Conservation (phyloP, 2,329 filamentous ascomycete species). For the Microdochium bolleyi region DNA sequence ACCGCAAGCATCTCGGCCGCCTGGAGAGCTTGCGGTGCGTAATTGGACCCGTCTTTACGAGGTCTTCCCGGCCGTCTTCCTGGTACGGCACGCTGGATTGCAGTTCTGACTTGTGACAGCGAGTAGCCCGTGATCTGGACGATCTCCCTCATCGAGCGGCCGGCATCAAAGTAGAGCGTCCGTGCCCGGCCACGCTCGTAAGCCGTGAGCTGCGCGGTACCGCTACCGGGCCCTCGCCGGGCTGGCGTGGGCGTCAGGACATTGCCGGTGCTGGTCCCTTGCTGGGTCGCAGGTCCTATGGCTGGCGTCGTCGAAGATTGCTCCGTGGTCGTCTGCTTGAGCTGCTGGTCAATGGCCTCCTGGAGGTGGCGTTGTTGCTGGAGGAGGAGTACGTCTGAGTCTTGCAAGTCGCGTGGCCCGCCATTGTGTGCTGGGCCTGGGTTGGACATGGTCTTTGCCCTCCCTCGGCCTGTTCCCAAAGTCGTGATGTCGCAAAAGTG, state of each 20-base stretch:
- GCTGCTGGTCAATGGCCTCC: background rate
- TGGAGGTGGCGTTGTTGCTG: background rate
- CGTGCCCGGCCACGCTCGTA: conserved; percentile 3
- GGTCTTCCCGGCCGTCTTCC: conserved; percentile 3
- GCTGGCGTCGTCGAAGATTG: too few relatives aligned
- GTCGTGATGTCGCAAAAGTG: too few relatives aligned
- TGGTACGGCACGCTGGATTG: conserved; percentile 1
- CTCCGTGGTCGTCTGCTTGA: background rate
- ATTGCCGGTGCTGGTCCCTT: too few relatives aligned
- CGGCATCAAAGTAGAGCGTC: conserved; percentile 4
- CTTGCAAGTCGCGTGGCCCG: background rate
- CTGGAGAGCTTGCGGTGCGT: background rate
- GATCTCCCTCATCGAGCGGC: conserved; percentile 1
- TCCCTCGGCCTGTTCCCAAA: too few relatives aligned
- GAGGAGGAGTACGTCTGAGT: background rate
- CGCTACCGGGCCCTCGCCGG: background rate
- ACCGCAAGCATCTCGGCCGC: background rate
- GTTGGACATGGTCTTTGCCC: background rate
- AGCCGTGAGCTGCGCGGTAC: conserved; percentile 4
- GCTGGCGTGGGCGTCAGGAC: background rate
- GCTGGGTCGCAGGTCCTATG: too few relatives aligned
- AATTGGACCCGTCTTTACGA: background rate
- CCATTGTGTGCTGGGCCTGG: background rate
- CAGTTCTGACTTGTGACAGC: conserved; percentile 3
- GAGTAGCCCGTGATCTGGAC: conserved; percentile 2